phyloP scores from a whole-genome alignment of 805 yeast species.

The Wickerhamiella allomyrinae region DNA sequence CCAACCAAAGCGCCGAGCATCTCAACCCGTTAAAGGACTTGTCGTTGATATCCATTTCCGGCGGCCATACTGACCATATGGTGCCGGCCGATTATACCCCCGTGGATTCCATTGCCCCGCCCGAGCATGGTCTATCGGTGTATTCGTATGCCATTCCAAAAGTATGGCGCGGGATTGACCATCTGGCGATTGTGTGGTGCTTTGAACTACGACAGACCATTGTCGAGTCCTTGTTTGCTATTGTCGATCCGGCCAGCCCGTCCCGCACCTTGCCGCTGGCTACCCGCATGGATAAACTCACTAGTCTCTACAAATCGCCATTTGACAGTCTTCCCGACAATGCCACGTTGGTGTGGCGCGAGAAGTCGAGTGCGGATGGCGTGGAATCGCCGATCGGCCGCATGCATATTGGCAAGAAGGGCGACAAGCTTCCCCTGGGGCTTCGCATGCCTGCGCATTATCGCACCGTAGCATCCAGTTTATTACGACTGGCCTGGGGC shows the following conservation, averaged over 20 bases:
- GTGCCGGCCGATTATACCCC: constrained; percentile 86
- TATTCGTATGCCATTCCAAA: constrained; percentile 75
- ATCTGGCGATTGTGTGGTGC: constrained; percentile 94
- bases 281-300: constrained; percentile 36
- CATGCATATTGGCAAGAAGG: background rate
- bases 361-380: background rate
- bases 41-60: constrained; percentile 72
- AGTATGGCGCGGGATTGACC: constrained; percentile 92
- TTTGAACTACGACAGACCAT: constrained; percentile 61
- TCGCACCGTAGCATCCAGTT: background rate
- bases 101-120: constrained; percentile 56
- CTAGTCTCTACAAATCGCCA: constrained; percentile 5
- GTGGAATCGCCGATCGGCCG: background rate
- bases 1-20: constrained; percentile 7
- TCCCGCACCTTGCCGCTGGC: constrained; percentile 34
- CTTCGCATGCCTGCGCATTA: constrained; percentile 1
- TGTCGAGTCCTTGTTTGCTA: constrained; percentile 43
- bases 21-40: constrained; percentile 36
- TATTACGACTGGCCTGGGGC: background rate
- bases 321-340: constrained; percentile 2
- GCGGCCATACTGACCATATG: constrained; percentile 65
- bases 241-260: constrained; percentile 37
- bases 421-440: background rate
- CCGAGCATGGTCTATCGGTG: constrained; percentile 63
- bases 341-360: background rate